A percentile compares a stretch with the other conserved stretches of the same genome.
These are phyloP conservation scores for Ceratobasidium sp. DNA, from an alignment of 1,284 basidiomycete species.

Conservation along the genomic window DNA sequence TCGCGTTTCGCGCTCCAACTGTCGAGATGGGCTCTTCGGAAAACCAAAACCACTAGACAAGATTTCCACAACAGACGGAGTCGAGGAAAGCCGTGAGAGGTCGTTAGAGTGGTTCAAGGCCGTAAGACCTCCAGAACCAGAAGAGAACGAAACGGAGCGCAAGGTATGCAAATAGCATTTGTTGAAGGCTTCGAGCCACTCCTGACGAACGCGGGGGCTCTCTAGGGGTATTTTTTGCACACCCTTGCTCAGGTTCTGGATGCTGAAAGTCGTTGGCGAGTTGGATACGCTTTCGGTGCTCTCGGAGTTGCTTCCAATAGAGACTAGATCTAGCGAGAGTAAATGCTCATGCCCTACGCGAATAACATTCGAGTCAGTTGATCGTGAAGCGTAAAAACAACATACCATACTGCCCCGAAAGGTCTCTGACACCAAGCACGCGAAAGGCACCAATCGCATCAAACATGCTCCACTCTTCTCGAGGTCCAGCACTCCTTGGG, in stretches of 20 bases:
- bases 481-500: conserved; percentile 47
- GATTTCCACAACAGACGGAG: conserved; percentile 52
- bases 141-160: conserved; percentile 61
- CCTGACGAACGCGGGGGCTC: conserved; percentile 46
- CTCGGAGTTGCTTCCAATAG: conserved; percentile 57
- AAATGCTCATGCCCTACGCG: conserved; percentile 50
- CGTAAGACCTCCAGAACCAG: conserved; percentile 50
- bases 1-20: conserved; percentile 53
- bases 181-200: conserved; percentile 61
- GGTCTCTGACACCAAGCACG: conserved; percentile 60
- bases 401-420: conserved; percentile 49
- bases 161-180: conserved; percentile 62
- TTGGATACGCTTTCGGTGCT: conserved; percentile 57
- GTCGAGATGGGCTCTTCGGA: conserved; percentile 71
- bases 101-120: conserved; percentile 47
- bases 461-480: conserved; percentile 56
- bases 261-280: conserved; percentile 53
- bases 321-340: conserved; percentile 63
- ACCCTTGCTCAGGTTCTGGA: conserved; percentile 40
- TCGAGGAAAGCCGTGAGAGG: conserved; percentile 32
- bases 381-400: not conserved
- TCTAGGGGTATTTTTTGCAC: conserved; percentile 28
- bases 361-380: not conserved
- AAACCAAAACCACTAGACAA: conserved; percentile 66
- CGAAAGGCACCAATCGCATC: conserved; percentile 63